Conservation (phyloP, 2,329 filamentous ascomycete genomes). For the Neofusicoccum laricinum region DNA sequence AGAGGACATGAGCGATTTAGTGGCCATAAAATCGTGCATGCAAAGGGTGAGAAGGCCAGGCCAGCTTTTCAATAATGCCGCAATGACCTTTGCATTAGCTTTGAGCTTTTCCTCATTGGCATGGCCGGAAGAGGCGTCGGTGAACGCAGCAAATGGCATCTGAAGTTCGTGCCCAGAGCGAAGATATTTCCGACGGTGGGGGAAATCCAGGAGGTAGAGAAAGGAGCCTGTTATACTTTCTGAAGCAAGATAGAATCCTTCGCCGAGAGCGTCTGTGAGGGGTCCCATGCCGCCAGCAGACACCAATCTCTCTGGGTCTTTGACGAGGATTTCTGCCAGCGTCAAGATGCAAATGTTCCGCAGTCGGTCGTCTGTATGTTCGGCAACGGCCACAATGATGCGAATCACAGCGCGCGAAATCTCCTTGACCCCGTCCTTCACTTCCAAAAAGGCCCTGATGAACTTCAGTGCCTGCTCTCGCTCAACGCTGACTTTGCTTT, state of each 20-base stretch:
- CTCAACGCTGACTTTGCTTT: slow-evolving; percentile 94
- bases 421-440: slow-evolving; percentile 87
- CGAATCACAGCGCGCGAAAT: slow-evolving; percentile 83
- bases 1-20: slow-evolving; percentile 73
- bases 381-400: slow-evolving; percentile 86
- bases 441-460: slow-evolving; percentile 88
- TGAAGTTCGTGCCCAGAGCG: slow-evolving; percentile 87
- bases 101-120: slow-evolving; percentile 66
- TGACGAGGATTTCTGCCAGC: slow-evolving; percentile 83
- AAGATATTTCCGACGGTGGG: slow-evolving; percentile 76
- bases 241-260: slow-evolving; percentile 88
- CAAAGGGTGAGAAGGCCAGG: slow-evolving; percentile 83
- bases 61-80: slow-evolving; percentile 90
- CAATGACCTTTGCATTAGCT: slow-evolving; percentile 87
- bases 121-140: slow-evolving; percentile 63
- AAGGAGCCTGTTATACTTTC: slow-evolving; percentile 87
- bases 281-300: slow-evolving; percentile 80
- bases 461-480: slow-evolving; percentile 97
- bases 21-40: slow-evolving; percentile 81
- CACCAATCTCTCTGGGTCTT: slow-evolving; percentile 77
- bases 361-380: slow-evolving; percentile 79
- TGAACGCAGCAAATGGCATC: slow-evolving; percentile 83
- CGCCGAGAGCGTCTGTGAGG: slow-evolving; percentile 86
- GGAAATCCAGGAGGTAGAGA: slow-evolving; percentile 83
- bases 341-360: slow-evolving; percentile 91